Evolutionary conservation across 1,139 yeast species (phyloP).

Genomic region (Hemisphaericaspora subhashii): DNA sequence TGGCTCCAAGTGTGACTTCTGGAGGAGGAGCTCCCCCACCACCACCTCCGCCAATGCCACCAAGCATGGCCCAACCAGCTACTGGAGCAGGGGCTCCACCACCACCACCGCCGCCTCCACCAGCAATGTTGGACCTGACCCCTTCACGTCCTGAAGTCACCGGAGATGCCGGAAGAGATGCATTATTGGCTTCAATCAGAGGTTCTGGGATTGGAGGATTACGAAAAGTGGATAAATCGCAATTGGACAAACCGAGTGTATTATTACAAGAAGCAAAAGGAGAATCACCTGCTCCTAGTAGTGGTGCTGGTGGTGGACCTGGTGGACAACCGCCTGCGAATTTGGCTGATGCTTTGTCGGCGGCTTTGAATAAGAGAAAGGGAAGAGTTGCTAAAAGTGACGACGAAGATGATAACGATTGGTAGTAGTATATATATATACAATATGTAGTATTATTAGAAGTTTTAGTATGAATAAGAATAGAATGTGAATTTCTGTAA

Average conservation of each 20-base stretch:
- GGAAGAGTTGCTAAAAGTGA: conserved; percentile 81
- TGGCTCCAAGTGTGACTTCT: conserved; percentile 9
- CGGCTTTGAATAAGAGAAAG: conserved; percentile 80
- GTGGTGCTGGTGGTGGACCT: conserved; percentile 42
- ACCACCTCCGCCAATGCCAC: conserved; percentile 29
- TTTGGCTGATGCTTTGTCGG: conserved; percentile 85
- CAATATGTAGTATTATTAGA: conserved; percentile 1
- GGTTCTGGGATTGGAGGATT: conserved; percentile 70
- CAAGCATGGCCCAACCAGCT: conserved; percentile 11
- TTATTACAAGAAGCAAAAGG: conserved; percentile 72
- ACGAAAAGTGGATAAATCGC: conserved; percentile 78
- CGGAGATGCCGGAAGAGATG: conserved; percentile 69
- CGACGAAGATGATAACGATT: conserved; percentile 69
- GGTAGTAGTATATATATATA: conserved; percentile 17
- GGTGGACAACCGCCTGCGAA: conserved; percentile 47
- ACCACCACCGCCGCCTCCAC: conserved; percentile 39
- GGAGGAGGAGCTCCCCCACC: conserved; percentile 20
- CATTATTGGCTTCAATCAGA: conserved; percentile 82
- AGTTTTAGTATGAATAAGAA: not conserved
- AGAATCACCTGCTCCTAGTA: conserved; percentile 35
- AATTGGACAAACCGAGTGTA: conserved; percentile 75
- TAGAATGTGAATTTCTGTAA: not conserved
- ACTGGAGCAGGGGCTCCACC: conserved; percentile 21
- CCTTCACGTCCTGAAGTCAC: conserved; percentile 24
- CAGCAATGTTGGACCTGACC: conserved; percentile 24